Percentiles rank a stretch among this genome's conserved stretches.
Evolutionary conservation across 2,329 filamentous ascomycete genomes (phyloP).

Genomic region (Rosellinia necatrix): DNA sequence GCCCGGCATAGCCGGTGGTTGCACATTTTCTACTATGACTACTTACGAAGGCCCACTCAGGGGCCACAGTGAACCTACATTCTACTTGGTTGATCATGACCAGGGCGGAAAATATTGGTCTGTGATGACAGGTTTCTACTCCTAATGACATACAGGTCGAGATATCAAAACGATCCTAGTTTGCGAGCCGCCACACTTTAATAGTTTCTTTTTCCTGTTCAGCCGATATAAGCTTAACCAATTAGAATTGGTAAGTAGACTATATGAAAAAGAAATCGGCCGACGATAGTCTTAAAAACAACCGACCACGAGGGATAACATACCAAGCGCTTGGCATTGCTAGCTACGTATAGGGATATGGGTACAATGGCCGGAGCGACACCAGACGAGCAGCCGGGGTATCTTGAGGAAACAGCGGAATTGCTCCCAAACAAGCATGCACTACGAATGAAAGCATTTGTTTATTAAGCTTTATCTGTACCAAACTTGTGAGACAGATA

Average conservation of each 20-base stretch:
- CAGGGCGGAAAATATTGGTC: not conserved
- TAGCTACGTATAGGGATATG: not conserved
- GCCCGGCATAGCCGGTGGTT: conserved; percentile 1
- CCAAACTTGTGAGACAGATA: not conserved
- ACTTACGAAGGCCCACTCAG: not conserved
- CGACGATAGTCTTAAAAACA: not conserved
- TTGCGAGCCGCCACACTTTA: not conserved
- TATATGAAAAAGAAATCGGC: not conserved
- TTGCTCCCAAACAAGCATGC: not conserved
- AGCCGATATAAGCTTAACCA: not conserved
- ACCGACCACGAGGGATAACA: not conserved
- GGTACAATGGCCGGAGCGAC: not conserved
- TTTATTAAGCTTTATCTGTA: not conserved
- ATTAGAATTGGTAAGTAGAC: not conserved
- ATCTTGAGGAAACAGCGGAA: not conserved
- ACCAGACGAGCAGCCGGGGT: not conserved
- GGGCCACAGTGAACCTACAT: not conserved
- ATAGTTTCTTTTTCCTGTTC: not conserved
- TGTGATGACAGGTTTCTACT: not conserved
- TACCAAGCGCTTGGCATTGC: not conserved
- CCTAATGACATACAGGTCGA: not conserved
- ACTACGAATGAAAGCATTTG: not conserved
- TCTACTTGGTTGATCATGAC: not conserved
- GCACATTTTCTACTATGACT: not conserved
- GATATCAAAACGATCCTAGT: not conserved